Evolutionary conservation across 1,284 basidiomycete genomes (phyloP), one percentile per base, ranked within the genome.

Genomic region (Taiwanofungus camphoratus): DNA sequence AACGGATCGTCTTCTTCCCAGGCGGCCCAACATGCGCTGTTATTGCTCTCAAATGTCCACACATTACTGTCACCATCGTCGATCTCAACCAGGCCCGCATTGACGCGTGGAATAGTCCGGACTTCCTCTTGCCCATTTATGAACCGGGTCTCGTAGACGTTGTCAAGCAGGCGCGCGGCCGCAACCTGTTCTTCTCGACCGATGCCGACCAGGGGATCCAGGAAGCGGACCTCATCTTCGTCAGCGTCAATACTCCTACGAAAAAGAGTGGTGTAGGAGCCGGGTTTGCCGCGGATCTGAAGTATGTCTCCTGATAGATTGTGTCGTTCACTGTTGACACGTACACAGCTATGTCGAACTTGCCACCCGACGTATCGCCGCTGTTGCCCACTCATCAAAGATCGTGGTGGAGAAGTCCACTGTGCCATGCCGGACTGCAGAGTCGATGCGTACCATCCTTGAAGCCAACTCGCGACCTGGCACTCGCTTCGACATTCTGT

Each of bases 331-430:
- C 29, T 36, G 20, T 37, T 16, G 8, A 42, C 44, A 41, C 16
- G 12, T 30, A 15, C 31, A 19, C 47, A 96, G 92, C 73, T 97
- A 93, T 68, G 89, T 98, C 53, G 95, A 99, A 63, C 80, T 88
- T 21, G 95, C 94, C 32, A 98, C 96, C 30, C 91, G 95, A 52
- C 88, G 88, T 53, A 99, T 99, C 55, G 95, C 96, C 33, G 80
- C 81, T 41, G 87, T 98, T 45, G 89, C 96, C 27, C 87, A 74
- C 27, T 82, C 88, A 5, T 88, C 82, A 65, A 99, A 99, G 76
- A 99, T 99, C 59, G 95, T 99, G 52, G 94, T 99, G 45, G 96
- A 99, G 64, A 99, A 99, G 69, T 99, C 95, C 15, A 99, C 95
- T 3, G 95, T 99, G 21, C 95, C 95, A 27, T 98, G 94, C 71